Base-by-base conservation (phyloP, 2,329 filamentous ascomycete genomes). In the Claviceps capensis region DNA sequence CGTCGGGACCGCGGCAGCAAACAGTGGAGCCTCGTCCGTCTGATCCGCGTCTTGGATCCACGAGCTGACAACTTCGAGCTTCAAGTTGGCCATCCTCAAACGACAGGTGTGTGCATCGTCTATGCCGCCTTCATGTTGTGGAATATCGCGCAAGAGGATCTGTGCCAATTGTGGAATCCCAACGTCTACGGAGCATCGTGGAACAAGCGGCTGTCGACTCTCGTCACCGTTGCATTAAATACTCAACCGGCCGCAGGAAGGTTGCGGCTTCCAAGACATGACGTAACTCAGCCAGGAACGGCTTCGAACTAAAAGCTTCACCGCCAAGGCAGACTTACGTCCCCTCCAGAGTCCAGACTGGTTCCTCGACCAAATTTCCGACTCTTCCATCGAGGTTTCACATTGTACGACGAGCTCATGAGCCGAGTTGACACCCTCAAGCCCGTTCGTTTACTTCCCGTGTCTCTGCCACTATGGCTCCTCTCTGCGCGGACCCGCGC, bases 401-500 rank as follows among this genome's bases (percentile, higher is more conserved):
- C 19, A 11, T 34, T 34, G 30, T 34, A 34, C 5, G 22, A 16
- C 42, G 22, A 44, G 22, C 42, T 23, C 22, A 23, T 23, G 42
- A 23, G 22, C 22, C 13, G 42, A 23, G 7, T 16, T 44, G 7
- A 16, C 43, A 45, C 3, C 16, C 23, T 23, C 5, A 9, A 30
- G 9, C 5, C 26, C 16, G 40, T 17, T n/a, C 2, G n/a, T 34
- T 26, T 2, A 9, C 26, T 34, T 19, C 23, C 44, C 8, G 11
- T 16, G 14, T 14, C 22, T 19, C 23, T 44, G 14, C 42, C 57
- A 61, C 14, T 52, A 79, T 79, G 77, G 74, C 77, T 53, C 77
- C 77, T 50, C 67, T 76, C 49, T 76, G 72, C 52, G 71, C 69
- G 38, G 77, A 79, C 55, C 77, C 77, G 48, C 72, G 75, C 53